Conservation (phyloP, 2,329 filamentous ascomycete genomes). For the Curvularia spicifera region DNA sequence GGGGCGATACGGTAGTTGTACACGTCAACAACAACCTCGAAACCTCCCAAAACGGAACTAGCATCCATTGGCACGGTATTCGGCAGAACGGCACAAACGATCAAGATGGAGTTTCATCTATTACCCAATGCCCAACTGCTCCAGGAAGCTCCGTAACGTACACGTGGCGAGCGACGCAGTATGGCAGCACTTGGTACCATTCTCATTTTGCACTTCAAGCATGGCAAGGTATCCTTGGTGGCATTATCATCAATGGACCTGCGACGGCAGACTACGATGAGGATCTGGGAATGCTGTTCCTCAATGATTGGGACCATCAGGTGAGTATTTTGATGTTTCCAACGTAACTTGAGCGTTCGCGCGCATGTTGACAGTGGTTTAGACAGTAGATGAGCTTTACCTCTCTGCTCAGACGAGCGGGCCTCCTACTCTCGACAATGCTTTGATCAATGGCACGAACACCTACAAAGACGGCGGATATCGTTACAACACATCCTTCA, state of each 20-base stretch:
- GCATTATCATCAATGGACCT: slow-evolving; percentile 52
- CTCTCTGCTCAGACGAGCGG: slow-evolving; percentile 32
- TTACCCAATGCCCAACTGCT: slow-evolving; percentile 44
- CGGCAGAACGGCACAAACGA: slow-evolving; percentile 43
- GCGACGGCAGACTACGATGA: slow-evolving; percentile 50
- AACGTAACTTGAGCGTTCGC: background rate
- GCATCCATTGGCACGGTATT: slow-evolving; percentile 44
- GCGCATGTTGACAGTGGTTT: background rate
- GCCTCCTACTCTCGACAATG: slow-evolving; percentile 50
- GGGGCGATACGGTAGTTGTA: slow-evolving; percentile 50
- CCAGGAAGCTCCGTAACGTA: slow-evolving; percentile 36
- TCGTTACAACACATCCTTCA: slow-evolving; percentile 48
- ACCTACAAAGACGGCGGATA: slow-evolving; percentile 41
- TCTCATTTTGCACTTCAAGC: slow-evolving; percentile 51
- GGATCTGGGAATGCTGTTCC: slow-evolving; percentile 53
- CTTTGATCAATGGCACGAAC: slow-evolving; percentile 55
- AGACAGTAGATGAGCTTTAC: slow-evolving; percentile 49
- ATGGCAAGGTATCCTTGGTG: slow-evolving; percentile 52
- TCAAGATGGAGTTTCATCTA: slow-evolving; percentile 39
- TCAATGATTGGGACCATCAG: slow-evolving; percentile 54
- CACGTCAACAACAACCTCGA: slow-evolving; percentile 45
- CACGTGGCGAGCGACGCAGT: slow-evolving; percentile 49
- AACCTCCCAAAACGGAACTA: slow-evolving; percentile 38
- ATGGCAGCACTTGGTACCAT: slow-evolving; percentile 54
- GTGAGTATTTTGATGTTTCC: background rate